Evolutionary conservation across 306 rosid species (phyloP).

Genomic region (Lagenaria siceraria): DNA sequence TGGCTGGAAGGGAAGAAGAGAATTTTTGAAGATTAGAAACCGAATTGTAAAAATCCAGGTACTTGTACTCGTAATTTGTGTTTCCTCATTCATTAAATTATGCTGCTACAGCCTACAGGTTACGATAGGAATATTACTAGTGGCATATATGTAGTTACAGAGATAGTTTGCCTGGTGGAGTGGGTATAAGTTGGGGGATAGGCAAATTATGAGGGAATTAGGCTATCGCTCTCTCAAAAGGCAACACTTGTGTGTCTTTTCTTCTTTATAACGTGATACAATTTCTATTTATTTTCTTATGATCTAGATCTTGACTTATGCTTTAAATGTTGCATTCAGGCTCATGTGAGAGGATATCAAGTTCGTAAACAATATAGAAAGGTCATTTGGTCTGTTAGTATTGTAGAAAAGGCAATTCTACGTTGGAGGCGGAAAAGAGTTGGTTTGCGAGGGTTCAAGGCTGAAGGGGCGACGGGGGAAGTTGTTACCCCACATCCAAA

Average conservation of each 20-base stretch:
- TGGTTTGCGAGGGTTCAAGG: constrained; percentile 60
- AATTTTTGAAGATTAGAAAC: constrained; percentile 40
- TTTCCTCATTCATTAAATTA: neutral
- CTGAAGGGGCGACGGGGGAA: constrained; percentile 18
- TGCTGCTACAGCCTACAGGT: neutral
- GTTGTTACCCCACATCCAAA: constrained; percentile 11
- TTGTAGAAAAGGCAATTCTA: constrained; percentile 57
- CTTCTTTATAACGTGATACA: neutral
- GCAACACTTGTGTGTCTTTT: neutral
- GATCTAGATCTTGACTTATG: neutral
- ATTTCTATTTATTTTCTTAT: neutral
- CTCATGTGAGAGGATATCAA: constrained; percentile 66
- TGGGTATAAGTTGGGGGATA: neutral
- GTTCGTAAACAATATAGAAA: constrained; percentile 55
- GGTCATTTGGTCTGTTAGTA: constrained; percentile 64
- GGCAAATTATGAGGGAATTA: neutral
- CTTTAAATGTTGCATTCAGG: constrained; percentile 23
- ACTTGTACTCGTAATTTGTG: neutral
- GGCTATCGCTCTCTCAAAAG: neutral
- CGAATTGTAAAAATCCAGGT: constrained; percentile 66
- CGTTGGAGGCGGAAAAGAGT: constrained; percentile 63
- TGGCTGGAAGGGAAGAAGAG: constrained; percentile 67
- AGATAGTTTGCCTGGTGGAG: neutral
- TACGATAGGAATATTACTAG: neutral
- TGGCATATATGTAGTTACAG: neutral